Evolutionary conservation across 2,329 filamentous ascomycete species (phyloP), one percentile per base, ranked within the genome.

Genomic region (Neofusicoccum sp.): DNA sequence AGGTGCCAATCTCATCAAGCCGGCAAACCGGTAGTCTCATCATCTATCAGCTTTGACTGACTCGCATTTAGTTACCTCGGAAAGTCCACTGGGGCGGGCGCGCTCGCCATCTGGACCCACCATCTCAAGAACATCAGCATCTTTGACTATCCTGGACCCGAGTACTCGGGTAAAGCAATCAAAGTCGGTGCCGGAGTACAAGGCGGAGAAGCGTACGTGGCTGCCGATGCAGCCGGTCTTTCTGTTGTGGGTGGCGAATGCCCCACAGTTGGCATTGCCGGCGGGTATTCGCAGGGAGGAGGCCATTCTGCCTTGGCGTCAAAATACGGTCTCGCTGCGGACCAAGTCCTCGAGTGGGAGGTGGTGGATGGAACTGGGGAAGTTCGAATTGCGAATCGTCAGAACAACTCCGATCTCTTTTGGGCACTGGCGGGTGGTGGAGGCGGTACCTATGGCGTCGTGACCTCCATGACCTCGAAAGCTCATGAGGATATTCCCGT

Each of bases 41-140:
- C 20, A 20, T 20, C 20, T 20, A 20, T 20, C 20, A 20, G 20
- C 20, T 20, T 2, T 20, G 20, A n/a, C 16, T 28, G 20, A 45
- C 43, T 11, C 4, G 16, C 20, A 12, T 8, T 9, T n/a, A 49
- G 58, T 33, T 44, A 60, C 63, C 66, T 73, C 66, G 73, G 71
- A 16, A 70, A 71, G 34, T 73, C 71, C 1, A 73, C 70, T n/a
- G 71, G 70, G 16, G 64, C 64, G 36, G 71, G 70, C 20, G 67
- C 71, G 0, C 64, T 75, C 20, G 69, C 71, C 48, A 68, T 74
- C 65, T 74, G 73, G 54, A 75, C 73, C 1, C 73, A 75, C 54
- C 71, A 68, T 62, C 72, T 75, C 63, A 73, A 72, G 59, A 66
- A 70, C 3, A 66, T 69, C 61, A 65, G 28, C 48, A 72, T 73